Evolutionary conservation across 768 basidiomycete genomes (phyloP).

Genomic region (Russula ochroleuca): DNA sequence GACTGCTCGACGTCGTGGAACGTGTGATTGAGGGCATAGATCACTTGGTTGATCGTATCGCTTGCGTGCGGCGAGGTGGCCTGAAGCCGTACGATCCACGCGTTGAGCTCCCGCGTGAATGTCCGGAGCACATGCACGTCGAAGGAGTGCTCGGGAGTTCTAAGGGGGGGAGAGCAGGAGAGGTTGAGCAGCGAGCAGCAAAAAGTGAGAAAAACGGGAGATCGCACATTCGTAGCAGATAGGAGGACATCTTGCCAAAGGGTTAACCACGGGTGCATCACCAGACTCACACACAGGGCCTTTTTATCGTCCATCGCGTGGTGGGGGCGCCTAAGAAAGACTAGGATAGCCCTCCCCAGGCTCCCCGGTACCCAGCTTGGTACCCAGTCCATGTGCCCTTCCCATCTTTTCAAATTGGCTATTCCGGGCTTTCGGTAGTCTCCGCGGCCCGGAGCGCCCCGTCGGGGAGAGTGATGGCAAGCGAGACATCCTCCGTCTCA

Average conservation of each 20-base stretch:
- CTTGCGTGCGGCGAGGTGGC: neutral
- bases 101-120: neutral
- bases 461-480: too few species aligned
- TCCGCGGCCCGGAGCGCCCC: too few species aligned
- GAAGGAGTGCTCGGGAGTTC: neutral
- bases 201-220: neutral
- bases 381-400: too few species aligned
- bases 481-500: too few species aligned
- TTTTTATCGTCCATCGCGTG: neutral
- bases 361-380: too few species aligned
- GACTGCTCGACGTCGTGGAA: conserved; percentile 7
- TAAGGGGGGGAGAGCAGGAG: neutral
- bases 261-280: neutral
- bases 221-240: conserved; percentile 1
- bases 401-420: too few species aligned
- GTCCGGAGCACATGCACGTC: conserved; percentile 14
- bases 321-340: neutral
- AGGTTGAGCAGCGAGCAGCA: neutral
- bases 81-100: neutral
- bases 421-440: too few species aligned
- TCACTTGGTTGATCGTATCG: neutral
- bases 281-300: neutral
- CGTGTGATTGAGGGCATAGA: neutral
- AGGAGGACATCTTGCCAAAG: neutral
- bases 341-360: neutral